phyloP scores from a whole-genome alignment of 441 rosid genomes.

The Euphorbia corollata region DNA sequence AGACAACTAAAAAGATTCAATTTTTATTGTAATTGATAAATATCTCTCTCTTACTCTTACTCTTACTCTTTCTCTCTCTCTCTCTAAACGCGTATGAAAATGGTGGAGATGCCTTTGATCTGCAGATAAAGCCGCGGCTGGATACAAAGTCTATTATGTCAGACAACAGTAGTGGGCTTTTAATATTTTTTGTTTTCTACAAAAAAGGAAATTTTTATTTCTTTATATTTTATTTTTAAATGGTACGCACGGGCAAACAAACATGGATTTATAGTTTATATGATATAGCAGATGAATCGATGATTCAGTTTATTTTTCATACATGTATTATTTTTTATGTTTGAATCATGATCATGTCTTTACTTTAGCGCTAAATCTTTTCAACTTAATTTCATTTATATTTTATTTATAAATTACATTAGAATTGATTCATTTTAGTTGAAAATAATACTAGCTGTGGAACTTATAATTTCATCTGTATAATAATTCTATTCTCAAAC shows the following conservation, averaged over 20 bases:
- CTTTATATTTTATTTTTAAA: background rate
- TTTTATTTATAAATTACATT: no score
- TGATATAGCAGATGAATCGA: background rate
- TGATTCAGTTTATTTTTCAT: background rate
- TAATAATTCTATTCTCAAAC: no score
- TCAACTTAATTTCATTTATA: no score
- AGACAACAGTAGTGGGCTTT: conserved; percentile 29
- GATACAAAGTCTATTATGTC: no score
- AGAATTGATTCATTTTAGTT: no score
- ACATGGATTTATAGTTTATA: background rate
- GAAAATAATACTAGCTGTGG: no score
- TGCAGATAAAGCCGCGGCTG: background rate
- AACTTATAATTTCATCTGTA: no score
- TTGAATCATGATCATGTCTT: no score
- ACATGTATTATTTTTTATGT: background rate
- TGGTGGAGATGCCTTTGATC: conserved; percentile 15
- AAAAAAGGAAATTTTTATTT: background rate
- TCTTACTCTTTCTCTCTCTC: no score
- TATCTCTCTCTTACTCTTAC: no score
- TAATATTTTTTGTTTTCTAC: background rate
- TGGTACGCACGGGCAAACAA: background rate
- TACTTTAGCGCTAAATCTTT: no score
- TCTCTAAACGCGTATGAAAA: conserved; percentile 12
- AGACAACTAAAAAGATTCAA: background rate
- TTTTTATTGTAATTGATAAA: background rate